A percentile compares a stretch with the other conserved stretches of the same genome.
phyloP scores from a whole-genome alignment of 306 rosid genomes.

The Rubus parviflorus region DNA sequence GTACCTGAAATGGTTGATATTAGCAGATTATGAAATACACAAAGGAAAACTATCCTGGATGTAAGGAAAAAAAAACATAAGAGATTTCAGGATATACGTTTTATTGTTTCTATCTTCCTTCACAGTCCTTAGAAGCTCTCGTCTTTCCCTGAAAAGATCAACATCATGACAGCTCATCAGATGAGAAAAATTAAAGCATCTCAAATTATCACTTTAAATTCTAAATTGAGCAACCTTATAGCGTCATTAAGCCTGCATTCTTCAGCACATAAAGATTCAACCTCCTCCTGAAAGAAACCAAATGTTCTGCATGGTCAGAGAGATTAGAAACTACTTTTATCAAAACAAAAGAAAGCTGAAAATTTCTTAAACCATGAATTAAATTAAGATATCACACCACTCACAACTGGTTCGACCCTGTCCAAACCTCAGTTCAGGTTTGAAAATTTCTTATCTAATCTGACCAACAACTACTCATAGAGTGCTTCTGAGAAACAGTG shows the following conservation, averaged over 20 bases:
- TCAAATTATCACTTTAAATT: constrained; percentile 18
- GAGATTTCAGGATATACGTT: constrained; percentile 46
- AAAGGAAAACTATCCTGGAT: constrained; percentile 8
- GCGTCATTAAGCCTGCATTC: constrained; percentile 62
- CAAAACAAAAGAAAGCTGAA: background rate
- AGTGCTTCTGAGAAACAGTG: background rate
- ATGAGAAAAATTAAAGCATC: constrained; percentile 16
- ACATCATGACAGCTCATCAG: constrained; percentile 20
- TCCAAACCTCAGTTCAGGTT: constrained; percentile 20
- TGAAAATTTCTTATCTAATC: constrained; percentile 3
- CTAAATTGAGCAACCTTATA: constrained; percentile 53
- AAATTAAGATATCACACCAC: background rate
- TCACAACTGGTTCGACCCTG: background rate
- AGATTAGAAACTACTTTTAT: constrained; percentile 16
- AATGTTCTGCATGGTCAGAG: background rate
- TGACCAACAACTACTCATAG: background rate
- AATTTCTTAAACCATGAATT: background rate
- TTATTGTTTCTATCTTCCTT: constrained; percentile 43
- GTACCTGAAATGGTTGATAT: constrained; percentile 43
- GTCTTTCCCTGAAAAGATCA: constrained; percentile 54
- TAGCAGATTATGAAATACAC: constrained; percentile 29
- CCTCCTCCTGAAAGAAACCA: constrained; percentile 64
- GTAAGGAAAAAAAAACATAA: background rate
- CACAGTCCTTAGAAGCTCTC: constrained; percentile 56
- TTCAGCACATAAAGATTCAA: constrained; percentile 49